phyloP scores from a whole-genome alignment of 495 filamentous ascomycete species.

The Friedmanniomyces simplex region DNA sequence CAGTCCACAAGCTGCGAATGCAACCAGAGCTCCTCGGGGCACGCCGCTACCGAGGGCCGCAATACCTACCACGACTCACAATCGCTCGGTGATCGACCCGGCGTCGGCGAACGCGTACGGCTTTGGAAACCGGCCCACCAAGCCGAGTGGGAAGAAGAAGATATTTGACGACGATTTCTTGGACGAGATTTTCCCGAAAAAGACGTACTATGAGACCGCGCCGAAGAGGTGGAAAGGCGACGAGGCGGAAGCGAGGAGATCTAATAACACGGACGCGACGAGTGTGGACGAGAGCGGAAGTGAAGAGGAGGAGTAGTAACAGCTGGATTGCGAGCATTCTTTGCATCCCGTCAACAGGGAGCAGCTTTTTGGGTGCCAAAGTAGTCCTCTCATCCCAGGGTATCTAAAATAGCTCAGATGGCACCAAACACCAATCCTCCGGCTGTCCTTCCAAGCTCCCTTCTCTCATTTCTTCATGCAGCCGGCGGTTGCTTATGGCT shows the following conservation, averaged over 20 bases:
- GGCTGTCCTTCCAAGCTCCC: no score
- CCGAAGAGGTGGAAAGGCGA: not conserved
- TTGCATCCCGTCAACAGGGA: not conserved
- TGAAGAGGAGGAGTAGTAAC: not conserved
- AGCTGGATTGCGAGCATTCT: no score
- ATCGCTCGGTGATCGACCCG: not conserved
- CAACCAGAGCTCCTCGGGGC: not conserved
- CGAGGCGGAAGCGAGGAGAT: not conserved
- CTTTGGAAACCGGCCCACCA: not conserved
- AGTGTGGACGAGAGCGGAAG: not conserved
- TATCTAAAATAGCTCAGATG: not conserved
- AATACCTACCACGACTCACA: not conserved
- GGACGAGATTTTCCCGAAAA: conserved; percentile 8
- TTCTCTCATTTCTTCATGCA: not conserved
- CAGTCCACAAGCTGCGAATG: not conserved
- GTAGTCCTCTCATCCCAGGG: not conserved
- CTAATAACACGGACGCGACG: not conserved
- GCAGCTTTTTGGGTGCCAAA: not conserved
- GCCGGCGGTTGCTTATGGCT: conserved; percentile 1
- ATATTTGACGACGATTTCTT: conserved; percentile 14
- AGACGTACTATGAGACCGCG: not conserved
- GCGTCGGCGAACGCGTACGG: not conserved
- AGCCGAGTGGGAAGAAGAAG: not conserved
- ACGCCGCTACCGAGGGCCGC: not conserved
- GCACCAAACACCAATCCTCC: not conserved